Evolutionary conservation across 1,284 basidiomycete species (phyloP).

Genomic region (Leccinum colubrinum): DNA sequence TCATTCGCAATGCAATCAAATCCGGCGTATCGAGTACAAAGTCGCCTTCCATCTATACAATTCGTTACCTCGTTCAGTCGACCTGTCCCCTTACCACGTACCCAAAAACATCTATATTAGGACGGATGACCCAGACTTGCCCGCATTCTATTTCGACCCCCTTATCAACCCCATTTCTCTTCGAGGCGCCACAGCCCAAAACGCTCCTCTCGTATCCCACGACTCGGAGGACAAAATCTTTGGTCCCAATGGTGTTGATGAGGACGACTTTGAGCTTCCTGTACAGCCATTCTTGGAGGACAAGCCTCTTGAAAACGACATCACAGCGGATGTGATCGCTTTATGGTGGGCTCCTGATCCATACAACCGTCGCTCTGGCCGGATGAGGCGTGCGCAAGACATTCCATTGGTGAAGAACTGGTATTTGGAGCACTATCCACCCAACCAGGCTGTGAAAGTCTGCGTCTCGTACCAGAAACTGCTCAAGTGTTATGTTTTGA

Average conservation of each 20-base stretch:
- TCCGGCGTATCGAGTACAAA: slow-evolving; percentile 83
- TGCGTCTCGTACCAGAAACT: slow-evolving; percentile 99
- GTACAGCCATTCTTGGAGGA: slow-evolving; percentile 84
- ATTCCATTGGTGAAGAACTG: slow-evolving; percentile 96
- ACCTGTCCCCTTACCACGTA: slow-evolving; percentile 88
- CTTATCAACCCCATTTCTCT: slow-evolving; percentile 94
- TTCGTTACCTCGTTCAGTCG: slow-evolving; percentile 94
- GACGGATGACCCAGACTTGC: slow-evolving; percentile 97
- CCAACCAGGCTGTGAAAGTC: slow-evolving; percentile 95
- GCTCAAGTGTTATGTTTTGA: slow-evolving; percentile 94
- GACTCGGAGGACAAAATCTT: slow-evolving; percentile 81
- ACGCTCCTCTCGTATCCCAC: slow-evolving; percentile 80
- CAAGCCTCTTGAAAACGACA: slow-evolving; percentile 83
- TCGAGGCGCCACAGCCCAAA: slow-evolving; percentile 76
- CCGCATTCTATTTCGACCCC: slow-evolving; percentile 99
- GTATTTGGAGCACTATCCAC: slow-evolving; percentile 98
- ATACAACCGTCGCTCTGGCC: slow-evolving; percentile 90
- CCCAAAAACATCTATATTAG: slow-evolving; percentile 99
- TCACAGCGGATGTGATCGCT: slow-evolving; percentile 95
- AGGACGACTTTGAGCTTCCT: slow-evolving; percentile 88
- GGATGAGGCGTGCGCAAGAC: slow-evolving; percentile 93
- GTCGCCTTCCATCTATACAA: slow-evolving; percentile 99
- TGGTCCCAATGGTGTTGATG: slow-evolving; percentile 80
- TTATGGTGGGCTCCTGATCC: slow-evolving; percentile 99
- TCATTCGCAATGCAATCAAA: slow-evolving; percentile 98